A percentile compares a stretch with the other conserved stretches of the same genome.
phyloP scores from a whole-genome alignment of 495 filamentous ascomycete species.

The Penicillium silybi region DNA sequence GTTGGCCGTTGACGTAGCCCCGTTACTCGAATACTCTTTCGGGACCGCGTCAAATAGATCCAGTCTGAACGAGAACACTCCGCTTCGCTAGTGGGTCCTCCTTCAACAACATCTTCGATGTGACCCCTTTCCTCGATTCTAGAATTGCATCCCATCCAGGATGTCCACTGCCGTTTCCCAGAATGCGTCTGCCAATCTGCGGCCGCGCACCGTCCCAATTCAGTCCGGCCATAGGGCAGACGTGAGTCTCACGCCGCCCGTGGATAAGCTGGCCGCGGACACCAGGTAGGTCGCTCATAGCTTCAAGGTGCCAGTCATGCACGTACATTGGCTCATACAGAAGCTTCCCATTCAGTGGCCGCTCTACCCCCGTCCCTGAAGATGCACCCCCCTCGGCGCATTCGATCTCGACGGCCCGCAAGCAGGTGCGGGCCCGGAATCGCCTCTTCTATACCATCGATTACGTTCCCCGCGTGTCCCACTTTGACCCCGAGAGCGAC shows the following conservation, averaged over 20 bases:
- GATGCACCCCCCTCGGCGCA: conserved; percentile 89
- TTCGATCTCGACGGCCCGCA: conserved; percentile 78
- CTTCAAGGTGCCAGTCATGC: no score
- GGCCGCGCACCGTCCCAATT: conserved; percentile 30
- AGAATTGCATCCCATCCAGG: conserved; percentile 12
- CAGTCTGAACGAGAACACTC: conserved; percentile 10
- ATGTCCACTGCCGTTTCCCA: conserved; percentile 38
- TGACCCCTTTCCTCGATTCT: conserved; percentile 7
- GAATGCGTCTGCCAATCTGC: conserved; percentile 26
- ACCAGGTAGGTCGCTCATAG: conserved; percentile 24
- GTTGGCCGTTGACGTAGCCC: conserved; percentile 18
- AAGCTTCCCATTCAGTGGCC: conserved; percentile 53
- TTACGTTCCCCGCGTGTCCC: conserved; percentile 87
- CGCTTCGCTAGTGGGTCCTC: background rate
- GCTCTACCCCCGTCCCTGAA: conserved; percentile 80
- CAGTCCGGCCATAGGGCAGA: conserved; percentile 24
- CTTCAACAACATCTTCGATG: conserved; percentile 16
- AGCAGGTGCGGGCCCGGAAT: conserved; percentile 78
- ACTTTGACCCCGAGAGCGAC: conserved; percentile 90
- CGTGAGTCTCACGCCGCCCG: conserved; percentile 15
- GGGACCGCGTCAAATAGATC: background rate
- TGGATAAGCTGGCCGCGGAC: conserved; percentile 26
- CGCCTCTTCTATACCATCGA: conserved; percentile 95
- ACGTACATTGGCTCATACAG: conserved; percentile 4
- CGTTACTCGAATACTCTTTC: background rate